Evolutionary conservation across 192 early-diverging fungal genomes (phyloP).

Genomic region (Mortierella antarctica): DNA sequence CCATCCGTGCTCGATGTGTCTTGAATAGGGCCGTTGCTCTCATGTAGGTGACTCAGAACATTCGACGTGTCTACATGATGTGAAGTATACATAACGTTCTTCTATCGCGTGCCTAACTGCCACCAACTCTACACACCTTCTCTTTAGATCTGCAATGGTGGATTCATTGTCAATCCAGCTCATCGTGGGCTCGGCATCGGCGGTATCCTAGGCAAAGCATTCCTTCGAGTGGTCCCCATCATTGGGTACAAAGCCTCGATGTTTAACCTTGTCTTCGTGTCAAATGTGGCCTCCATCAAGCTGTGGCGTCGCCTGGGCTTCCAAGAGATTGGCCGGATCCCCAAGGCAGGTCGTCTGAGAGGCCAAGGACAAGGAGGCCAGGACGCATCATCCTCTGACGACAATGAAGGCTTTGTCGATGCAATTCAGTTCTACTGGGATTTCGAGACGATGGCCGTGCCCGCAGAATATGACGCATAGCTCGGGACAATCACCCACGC

Average conservation of each 20-base stretch:
- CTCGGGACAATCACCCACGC: background rate
- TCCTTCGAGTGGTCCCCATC: slow-evolving; percentile 67
- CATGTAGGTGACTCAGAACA: slow-evolving; percentile 33
- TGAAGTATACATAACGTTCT: background rate
- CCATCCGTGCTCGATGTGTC: background rate
- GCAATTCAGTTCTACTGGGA: slow-evolving; percentile 84
- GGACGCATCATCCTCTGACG: background rate
- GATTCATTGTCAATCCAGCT: slow-evolving; percentile 68
- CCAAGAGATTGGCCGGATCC: slow-evolving; percentile 72
- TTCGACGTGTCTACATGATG: background rate
- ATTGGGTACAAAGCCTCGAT: slow-evolving; percentile 79
- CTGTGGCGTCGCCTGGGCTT: slow-evolving; percentile 77
- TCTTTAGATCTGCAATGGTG: slow-evolving; percentile 77
- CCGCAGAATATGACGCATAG: slow-evolving; percentile 31
- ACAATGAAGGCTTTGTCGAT: slow-evolving; percentile 67
- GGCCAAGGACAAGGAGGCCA: slow-evolving; percentile 29
- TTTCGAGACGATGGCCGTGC: slow-evolving; percentile 61
- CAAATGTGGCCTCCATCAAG: slow-evolving; percentile 69
- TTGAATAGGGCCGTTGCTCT: slow-evolving; percentile 41
- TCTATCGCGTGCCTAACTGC: slow-evolving; percentile 11
- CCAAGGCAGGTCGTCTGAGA: slow-evolving; percentile 69
- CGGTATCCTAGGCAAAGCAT: slow-evolving; percentile 68
- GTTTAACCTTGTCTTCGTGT: slow-evolving; percentile 86
- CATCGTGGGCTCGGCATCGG: slow-evolving; percentile 70
- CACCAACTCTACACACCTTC: background rate